These are phyloP conservation scores for Penicillium capsulatum DNA, from an alignment of 2,329 filamentous ascomycete genomes.

Conservation along the genomic window DNA sequence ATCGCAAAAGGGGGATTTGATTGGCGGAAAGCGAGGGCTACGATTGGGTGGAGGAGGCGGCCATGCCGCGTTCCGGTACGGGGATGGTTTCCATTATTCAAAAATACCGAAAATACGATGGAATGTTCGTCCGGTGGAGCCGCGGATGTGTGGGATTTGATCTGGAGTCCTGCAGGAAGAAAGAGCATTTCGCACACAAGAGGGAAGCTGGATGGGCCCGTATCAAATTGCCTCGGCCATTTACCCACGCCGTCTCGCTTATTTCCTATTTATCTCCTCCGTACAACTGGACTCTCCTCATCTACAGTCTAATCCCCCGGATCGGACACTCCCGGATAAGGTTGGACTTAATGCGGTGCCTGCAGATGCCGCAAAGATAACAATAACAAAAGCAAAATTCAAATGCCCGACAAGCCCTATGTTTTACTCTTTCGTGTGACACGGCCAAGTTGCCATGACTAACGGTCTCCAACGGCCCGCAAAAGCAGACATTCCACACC, in stretches of 20 bases:
- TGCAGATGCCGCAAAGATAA: constrained; percentile 13
- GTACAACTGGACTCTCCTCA: background rate
- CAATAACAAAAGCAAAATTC: background rate
- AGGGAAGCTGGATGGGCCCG: no score
- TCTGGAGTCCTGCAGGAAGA: background rate
- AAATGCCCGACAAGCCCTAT: no score
- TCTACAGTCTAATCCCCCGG: background rate
- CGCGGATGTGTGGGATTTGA: constrained; percentile 8
- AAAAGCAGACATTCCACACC: no score
- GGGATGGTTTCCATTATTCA: background rate
- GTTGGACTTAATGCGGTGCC: constrained; percentile 22
- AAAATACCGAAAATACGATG: constrained; percentile 5
- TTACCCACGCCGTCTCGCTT: no score
- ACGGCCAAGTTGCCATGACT: no score
- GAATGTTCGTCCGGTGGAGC: constrained; percentile 26
- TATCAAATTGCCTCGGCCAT: no score
- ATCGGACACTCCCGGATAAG: constrained; percentile 17
- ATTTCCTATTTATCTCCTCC: background rate
- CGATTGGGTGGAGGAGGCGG: constrained; percentile 12
- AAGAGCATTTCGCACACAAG: background rate
- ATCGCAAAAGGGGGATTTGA: constrained; percentile 2
- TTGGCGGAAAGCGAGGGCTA: background rate
- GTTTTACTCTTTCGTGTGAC: no score
- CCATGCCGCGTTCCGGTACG: constrained; percentile 14
- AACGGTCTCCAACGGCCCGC: no score